Base-by-base conservation (phyloP, 345 rosid species). In the Luvunga scandens region DNA sequence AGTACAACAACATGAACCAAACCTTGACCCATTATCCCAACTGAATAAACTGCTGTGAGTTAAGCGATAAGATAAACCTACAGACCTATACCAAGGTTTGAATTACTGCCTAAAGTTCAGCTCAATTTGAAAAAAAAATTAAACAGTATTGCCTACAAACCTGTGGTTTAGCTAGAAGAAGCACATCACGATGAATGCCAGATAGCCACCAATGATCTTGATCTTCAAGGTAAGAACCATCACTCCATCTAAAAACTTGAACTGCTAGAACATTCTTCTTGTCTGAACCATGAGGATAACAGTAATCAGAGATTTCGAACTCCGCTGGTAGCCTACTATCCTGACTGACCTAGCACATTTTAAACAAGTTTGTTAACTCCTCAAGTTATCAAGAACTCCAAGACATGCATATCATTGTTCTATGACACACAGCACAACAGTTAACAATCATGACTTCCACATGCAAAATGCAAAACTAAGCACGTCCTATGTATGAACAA, bases 121-220 rank as follows among this genome's bases (percentile, higher is more conserved):
- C 50, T 33, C 45, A 18, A 50, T 34, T 60, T 33, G n/a, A 56
- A 66, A 25, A 14, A 73, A 38, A 53, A 18, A 61, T 13, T 27
- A 19, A 36, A 36, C 39, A 36, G 7, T 33, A 66, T 19, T 25
- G 53, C 24, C 56, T 18, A 27, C 78, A 77, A 77, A 96, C 99
- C 97, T 90, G 91, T 74, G 99, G 98, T 85, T 96, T 96, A 79
- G 99, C 90, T 80, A 96, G 87, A 88, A 96, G 92, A 82, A 91
- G 97, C 86, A 96, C 99, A 36, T 96, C 99, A 25, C 98, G 97
- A 69, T 94, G 99, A 77, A 96, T 87, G 68, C 97, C 99, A 67
- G 99, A 96, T 80, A 96, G 84, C 98, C 98, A 83, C 99, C 99
- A 96, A 78, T 96, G 99, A 87, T 96, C 99, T 89, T 94, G 99